A percentile compares a stretch with the other conserved stretches of the same genome.
phyloP scores from a whole-genome alignment of 2,329 filamentous ascomycete species.

The Cladosporium phlei region DNA sequence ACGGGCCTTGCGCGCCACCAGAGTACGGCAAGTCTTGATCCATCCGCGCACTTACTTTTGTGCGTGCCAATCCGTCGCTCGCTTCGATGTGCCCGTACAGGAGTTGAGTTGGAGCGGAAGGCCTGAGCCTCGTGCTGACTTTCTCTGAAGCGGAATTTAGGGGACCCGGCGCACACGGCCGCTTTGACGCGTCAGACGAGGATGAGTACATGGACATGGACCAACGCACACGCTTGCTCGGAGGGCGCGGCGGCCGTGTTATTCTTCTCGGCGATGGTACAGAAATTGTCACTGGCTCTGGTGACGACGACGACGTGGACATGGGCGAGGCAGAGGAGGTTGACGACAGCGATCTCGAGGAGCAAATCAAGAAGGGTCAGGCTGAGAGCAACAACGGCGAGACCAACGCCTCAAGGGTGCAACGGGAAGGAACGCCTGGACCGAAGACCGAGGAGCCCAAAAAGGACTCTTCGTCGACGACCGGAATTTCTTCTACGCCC shows the following conservation, averaged over 20 bases:
- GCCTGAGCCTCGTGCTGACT: conserved; percentile 22
- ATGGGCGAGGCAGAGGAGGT: conserved; percentile 59
- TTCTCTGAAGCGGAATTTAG: conserved; percentile 44
- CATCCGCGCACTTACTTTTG: conserved; percentile 17
- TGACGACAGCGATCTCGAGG: conserved; percentile 76
- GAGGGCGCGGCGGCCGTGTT: conserved; percentile 72
- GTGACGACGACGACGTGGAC: conserved; percentile 80
- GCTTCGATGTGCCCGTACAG: conserved; percentile 14
- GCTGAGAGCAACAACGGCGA: conserved; percentile 25
- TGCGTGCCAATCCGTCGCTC: conserved; percentile 13
- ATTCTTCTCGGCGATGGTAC: conserved; percentile 95
- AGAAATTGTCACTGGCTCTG: conserved; percentile 75
- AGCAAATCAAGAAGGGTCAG: conserved; percentile 69
- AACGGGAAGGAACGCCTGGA: conserved; percentile 50
- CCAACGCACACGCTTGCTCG: conserved; percentile 61
- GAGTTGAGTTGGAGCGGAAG: conserved; percentile 14
- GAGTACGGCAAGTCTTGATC: conserved; percentile 87
- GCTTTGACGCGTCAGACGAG: conserved; percentile 47
- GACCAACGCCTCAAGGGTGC: conserved; percentile 15
- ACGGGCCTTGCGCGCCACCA: conserved; percentile 95
- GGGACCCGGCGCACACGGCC: conserved; percentile 47
- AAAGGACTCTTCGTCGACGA: conserved; percentile 12
- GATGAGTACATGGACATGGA: conserved; percentile 72
- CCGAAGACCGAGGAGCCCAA: conserved; percentile 37
- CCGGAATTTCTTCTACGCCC: conserved; percentile 14